Percentiles rank a stretch among this genome's conserved stretches.
Evolutionary conservation across 2,329 filamentous ascomycete species (phyloP).

Genomic region (Penicillium sp.): DNA sequence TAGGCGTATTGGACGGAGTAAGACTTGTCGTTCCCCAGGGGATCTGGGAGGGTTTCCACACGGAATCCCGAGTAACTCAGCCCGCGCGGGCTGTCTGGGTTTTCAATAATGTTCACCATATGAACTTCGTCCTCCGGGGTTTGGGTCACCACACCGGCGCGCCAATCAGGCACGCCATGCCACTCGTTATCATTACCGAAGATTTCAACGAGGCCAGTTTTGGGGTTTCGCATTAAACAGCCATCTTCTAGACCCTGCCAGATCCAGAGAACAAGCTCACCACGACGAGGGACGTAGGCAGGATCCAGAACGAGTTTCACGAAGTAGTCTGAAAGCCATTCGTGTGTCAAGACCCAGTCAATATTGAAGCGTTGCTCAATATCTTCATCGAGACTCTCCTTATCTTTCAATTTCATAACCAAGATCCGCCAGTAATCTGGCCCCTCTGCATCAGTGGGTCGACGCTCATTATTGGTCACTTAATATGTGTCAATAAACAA

Average conservation of each 20-base stretch:
- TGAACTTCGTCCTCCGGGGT: conserved; percentile 46
- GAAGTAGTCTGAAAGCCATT: conserved; percentile 45
- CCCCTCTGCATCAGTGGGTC: conserved; percentile 14
- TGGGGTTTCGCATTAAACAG: conserved; percentile 39
- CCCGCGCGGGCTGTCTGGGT: conserved; percentile 37
- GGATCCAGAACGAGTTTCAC: conserved; percentile 46
- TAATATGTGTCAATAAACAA: neutral
- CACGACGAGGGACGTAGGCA: conserved; percentile 54
- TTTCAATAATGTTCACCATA: conserved; percentile 48
- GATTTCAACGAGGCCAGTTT: conserved; percentile 31
- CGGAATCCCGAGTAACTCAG: conserved; percentile 57
- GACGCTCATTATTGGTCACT: neutral
- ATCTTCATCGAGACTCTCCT: conserved; percentile 42
- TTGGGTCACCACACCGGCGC: conserved; percentile 58
- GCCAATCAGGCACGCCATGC: conserved; percentile 50
- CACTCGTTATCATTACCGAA: conserved; percentile 39
- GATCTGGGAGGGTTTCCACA: conserved; percentile 57
- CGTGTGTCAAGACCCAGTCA: conserved; percentile 57
- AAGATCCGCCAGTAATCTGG: conserved; percentile 26
- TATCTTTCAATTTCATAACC: conserved; percentile 49
- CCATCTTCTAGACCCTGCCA: conserved; percentile 31
- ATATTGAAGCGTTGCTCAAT: conserved; percentile 54
- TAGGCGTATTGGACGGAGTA: conserved; percentile 57
- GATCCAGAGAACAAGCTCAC: conserved; percentile 59
- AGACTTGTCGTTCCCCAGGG: conserved; percentile 52